These are phyloP conservation scores for Sclerotinia trifoliorum DNA, from an alignment of 2,329 filamentous ascomycete species.

Conservation along the genomic window DNA sequence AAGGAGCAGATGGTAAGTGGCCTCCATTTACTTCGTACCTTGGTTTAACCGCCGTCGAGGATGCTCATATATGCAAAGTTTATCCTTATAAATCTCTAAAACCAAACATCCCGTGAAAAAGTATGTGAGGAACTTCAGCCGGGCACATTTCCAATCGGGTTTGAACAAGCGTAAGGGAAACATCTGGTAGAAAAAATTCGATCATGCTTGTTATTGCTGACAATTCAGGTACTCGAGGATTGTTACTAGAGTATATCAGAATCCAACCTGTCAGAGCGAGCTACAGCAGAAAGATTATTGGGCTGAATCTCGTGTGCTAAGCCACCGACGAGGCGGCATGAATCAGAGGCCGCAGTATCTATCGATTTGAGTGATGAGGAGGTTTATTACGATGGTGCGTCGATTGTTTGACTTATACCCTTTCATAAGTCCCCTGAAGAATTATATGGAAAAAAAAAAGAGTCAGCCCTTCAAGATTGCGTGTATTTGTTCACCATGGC, in stretches of 20 bases:
- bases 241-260: conserved; percentile 18
- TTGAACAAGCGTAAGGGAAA: conserved; percentile 28
- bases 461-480: no score
- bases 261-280: conserved; percentile 21
- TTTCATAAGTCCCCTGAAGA: no score
- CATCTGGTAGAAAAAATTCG: background rate
- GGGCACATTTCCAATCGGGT: conserved; percentile 22
- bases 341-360: conserved; percentile 44
- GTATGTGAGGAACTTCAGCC: conserved; percentile 24
- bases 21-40: background rate
- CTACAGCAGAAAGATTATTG: conserved; percentile 35
- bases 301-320: conserved; percentile 45
- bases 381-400: conserved; percentile 37
- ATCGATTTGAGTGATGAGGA: conserved; percentile 37
- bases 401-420: no score
- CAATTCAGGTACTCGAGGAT: conserved; percentile 22
- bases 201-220: background rate
- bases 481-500: no score
- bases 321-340: conserved; percentile 43
- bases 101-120: conserved; percentile 19
- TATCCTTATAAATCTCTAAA: conserved; percentile 35
- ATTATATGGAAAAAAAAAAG: no score
- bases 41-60: conserved; percentile 25
- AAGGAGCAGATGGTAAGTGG: conserved; percentile 27
- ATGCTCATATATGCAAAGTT: conserved; percentile 41